These are phyloP conservation scores for Botrytis squamosa DNA, from an alignment of 2,329 filamentous ascomycete species.

Conservation along the genomic window DNA sequence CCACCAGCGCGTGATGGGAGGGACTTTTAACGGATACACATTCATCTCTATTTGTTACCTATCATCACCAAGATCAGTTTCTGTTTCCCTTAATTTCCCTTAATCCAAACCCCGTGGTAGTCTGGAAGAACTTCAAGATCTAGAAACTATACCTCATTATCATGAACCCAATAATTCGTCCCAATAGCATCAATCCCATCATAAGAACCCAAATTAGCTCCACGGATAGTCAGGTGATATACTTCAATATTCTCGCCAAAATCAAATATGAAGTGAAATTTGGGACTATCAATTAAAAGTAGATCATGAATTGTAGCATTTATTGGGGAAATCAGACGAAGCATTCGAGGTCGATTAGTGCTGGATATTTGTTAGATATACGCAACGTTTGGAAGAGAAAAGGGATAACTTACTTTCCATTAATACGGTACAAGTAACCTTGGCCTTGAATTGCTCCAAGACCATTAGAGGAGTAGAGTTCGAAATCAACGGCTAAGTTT, in stretches of 20 bases:
- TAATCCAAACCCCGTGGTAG: neutral
- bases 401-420: constrained; percentile 9
- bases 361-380: constrained; percentile 39
- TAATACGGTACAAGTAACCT: constrained; percentile 47
- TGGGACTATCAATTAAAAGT: constrained; percentile 34
- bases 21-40: constrained; percentile 43
- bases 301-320: constrained; percentile 34
- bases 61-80: neutral
- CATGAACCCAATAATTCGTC: constrained; percentile 41
- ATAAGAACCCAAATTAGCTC: constrained; percentile 41
- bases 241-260: constrained; percentile 41
- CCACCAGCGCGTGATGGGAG: constrained; percentile 40
- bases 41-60: constrained; percentile 41
- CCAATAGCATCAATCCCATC: constrained; percentile 42
- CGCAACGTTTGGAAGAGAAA: constrained; percentile 33
- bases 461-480: constrained; percentile 52
- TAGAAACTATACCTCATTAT: constrained; percentile 36
- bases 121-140: neutral
- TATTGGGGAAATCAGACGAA: constrained; percentile 28
- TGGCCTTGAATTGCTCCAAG: constrained; percentile 53
- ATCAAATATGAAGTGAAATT: constrained; percentile 43
- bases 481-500: constrained; percentile 47
- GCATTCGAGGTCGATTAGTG: constrained; percentile 33
- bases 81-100: neutral
- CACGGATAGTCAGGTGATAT: constrained; percentile 43